Percentiles rank a stretch among this genome's conserved stretches.
Evolutionary conservation across 371 early-diverging fungal genomes (phyloP).

Genomic region (Mucor indicus): DNA sequence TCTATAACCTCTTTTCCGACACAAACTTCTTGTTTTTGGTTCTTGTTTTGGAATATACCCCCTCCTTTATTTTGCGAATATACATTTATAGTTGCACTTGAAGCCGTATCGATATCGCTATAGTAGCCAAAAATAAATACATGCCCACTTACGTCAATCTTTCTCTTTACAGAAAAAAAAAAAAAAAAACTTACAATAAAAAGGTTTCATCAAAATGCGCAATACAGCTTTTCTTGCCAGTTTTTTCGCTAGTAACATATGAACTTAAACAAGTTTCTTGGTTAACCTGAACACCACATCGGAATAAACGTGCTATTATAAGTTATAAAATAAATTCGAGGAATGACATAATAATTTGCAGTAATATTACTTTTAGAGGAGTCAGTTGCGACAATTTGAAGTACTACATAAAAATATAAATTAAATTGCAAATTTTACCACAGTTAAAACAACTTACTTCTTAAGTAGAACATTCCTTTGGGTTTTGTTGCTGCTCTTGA

Average conservation of each 20-base stretch:
- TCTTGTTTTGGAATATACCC: conserved; percentile 6
- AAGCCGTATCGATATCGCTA: conserved; percentile 26
- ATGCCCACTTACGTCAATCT: not conserved
- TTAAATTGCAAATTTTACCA: no score
- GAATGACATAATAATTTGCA: not conserved
- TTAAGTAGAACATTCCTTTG: conserved; percentile 31
- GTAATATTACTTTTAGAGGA: conserved; percentile 21
- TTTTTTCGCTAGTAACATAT: conserved; percentile 18
- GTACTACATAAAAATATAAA: conserved; percentile 3
- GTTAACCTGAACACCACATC: conserved; percentile 27
- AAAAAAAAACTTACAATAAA: conserved; percentile 22
- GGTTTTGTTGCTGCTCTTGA: conserved; percentile 11
- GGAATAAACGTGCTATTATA: conserved; percentile 16
- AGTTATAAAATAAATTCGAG: not conserved
- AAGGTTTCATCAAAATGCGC: conserved; percentile 37
- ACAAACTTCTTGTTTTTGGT: conserved; percentile 14
- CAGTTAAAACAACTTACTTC: conserved; percentile 7
- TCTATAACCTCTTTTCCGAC: conserved; percentile 18
- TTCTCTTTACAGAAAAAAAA: not conserved
- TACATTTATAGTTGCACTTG: conserved; percentile 21
- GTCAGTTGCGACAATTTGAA: conserved; percentile 26
- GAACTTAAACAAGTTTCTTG: conserved; percentile 24
- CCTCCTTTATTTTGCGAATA: conserved; percentile 18
- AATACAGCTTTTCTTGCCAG: conserved; percentile 24
- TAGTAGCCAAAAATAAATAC: not conserved